These are phyloP conservation scores for Cladosporium velox DNA, from an alignment of 2,329 filamentous ascomycete species.

Conservation along the genomic window DNA sequence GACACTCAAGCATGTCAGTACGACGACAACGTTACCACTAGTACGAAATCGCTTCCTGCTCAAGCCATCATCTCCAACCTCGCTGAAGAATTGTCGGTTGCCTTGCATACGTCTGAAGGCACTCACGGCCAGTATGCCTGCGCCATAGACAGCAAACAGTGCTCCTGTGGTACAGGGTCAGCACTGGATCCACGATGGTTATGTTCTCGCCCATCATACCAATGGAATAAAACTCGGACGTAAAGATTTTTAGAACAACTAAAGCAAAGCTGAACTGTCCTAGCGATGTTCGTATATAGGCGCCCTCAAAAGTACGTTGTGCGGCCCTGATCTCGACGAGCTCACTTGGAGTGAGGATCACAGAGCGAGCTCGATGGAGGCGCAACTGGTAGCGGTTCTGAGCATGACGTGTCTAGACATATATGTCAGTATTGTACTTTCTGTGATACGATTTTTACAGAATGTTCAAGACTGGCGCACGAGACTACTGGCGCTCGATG, in stretches of 20 bases:
- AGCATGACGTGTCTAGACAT: constrained; percentile 56
- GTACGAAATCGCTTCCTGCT: constrained; percentile 62
- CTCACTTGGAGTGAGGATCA: constrained; percentile 78
- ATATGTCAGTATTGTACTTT: not conserved
- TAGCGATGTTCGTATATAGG: constrained; percentile 91
- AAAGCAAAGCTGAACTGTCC: constrained; percentile 95
- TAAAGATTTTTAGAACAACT: constrained; percentile 95
- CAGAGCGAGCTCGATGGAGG: constrained; percentile 78
- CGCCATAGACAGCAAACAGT: constrained; percentile 88
- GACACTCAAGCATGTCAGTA: constrained; percentile 62
- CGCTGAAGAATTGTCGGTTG: constrained; percentile 87
- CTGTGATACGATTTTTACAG: not conserved
- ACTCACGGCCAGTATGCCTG: constrained; percentile 78
- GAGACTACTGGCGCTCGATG: not conserved
- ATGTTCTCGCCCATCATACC: constrained; percentile 48
- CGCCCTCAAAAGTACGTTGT: constrained; percentile 94
- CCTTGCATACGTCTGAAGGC: constrained; percentile 86
- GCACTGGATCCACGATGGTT: not conserved
- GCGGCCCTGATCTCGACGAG: constrained; percentile 93
- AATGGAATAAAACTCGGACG: constrained; percentile 91
- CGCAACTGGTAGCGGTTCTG: constrained; percentile 76
- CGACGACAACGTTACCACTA: constrained; percentile 65
- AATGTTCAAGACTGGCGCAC: not conserved
- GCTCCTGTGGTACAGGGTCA: constrained; percentile 51
- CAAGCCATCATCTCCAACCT: constrained; percentile 61